phyloP scores from a whole-genome alignment of 2,329 filamentous ascomycete species.

The Ramularia endophylla region DNA sequence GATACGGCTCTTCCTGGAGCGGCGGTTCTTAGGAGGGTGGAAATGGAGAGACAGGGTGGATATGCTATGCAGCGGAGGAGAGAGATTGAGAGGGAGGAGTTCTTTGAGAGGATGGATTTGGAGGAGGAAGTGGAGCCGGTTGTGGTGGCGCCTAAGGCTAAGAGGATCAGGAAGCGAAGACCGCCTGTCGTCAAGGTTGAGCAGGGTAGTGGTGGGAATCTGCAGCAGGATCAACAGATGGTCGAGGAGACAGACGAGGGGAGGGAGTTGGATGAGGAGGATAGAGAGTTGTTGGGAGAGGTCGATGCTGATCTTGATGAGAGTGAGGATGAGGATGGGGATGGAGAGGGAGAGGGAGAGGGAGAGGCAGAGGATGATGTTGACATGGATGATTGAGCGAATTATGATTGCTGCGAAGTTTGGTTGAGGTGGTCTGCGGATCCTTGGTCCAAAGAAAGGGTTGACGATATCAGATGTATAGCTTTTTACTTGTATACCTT shows the following conservation, averaged over 20 bases:
- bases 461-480: too few relatives aligned
- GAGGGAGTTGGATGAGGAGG: slow-evolving; percentile 33
- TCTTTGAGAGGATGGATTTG: slow-evolving; percentile 15
- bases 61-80: slow-evolving; percentile 4
- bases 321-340: slow-evolving; percentile 30
- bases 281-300: slow-evolving; percentile 33
- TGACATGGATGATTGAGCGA: slow-evolving; percentile 3
- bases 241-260: not conserved
- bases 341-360: slow-evolving; percentile 28
- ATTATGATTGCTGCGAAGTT: too few relatives aligned
- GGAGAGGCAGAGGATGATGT: slow-evolving; percentile 13
- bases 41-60: slow-evolving; percentile 13
- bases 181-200: slow-evolving; percentile 14
- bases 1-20: slow-evolving; percentile 29
- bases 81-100: slow-evolving; percentile 9
- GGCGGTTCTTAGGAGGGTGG: slow-evolving; percentile 21
- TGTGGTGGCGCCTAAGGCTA: slow-evolving; percentile 13
- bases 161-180: slow-evolving; percentile 10
- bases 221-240: slow-evolving; percentile 20
- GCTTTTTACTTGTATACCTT: too few relatives aligned
- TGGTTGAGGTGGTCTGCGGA: too few relatives aligned
- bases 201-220: slow-evolving; percentile 20
- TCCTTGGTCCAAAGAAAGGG: too few relatives aligned
- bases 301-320: slow-evolving; percentile 29
- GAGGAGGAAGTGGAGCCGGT: slow-evolving; percentile 11